Percentiles rank a stretch among this genome's conserved stretches.
These are phyloP conservation scores for Calonectria montana DNA, from an alignment of 2,329 filamentous ascomycete species.

Conservation along the genomic window DNA sequence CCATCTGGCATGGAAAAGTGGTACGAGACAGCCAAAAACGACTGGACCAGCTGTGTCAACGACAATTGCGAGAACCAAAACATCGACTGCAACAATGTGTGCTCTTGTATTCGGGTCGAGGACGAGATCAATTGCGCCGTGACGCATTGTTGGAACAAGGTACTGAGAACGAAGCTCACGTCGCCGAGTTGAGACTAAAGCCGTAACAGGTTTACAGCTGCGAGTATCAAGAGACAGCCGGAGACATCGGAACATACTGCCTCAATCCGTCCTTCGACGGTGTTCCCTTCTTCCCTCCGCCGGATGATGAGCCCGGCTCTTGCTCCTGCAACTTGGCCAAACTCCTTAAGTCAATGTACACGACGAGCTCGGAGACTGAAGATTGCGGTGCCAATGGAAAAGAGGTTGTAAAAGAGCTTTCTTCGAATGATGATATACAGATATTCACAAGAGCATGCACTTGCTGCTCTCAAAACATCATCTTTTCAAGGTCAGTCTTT, in stretches of 20 bases:
- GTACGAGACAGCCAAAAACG: neutral
- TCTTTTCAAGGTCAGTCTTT: neutral
- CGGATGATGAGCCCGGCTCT: neutral
- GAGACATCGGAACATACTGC: neutral
- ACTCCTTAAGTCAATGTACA: neutral
- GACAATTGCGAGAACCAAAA: neutral
- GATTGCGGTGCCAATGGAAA: neutral
- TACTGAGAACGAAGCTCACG: neutral
- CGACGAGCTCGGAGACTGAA: neutral
- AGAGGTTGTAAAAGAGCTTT: neutral
- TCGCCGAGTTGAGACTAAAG: neutral
- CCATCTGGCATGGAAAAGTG: conserved; percentile 1
- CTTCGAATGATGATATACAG: neutral
- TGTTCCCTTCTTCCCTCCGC: neutral
- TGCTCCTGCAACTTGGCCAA: neutral
- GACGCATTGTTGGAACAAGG: neutral
- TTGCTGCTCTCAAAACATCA: neutral
- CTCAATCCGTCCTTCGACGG: neutral
- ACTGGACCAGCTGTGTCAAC: neutral
- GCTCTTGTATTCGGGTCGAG: neutral
- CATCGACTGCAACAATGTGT: neutral
- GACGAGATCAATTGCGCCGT: neutral
- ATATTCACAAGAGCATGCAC: neutral
- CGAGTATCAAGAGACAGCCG: neutral
- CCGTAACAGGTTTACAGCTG: neutral